Base-by-base conservation (phyloP, 139 green algal species). In the Axilococcus clingmanii region DNA sequence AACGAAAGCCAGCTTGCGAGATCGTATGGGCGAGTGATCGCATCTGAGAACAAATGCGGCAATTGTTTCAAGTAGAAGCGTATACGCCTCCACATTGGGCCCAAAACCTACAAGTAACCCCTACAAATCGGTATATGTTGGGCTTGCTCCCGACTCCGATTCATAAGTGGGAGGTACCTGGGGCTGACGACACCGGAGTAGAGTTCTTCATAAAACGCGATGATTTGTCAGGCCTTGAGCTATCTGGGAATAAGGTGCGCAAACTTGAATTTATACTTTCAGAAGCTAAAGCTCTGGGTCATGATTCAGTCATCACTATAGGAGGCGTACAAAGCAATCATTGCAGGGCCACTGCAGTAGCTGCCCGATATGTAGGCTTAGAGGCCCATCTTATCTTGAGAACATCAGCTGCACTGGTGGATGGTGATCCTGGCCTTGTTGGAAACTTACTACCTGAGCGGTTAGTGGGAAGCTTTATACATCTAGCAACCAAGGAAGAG, bases 241-340 rank as follows among this genome's bases (percentile, higher is more conserved):
- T 95, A 25, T 82, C 61, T 28, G 88, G 88, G 35, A 96, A 96
- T 74, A 96, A 96, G 65, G 85, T 97, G 0, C 76, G 89, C 25
- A 97, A 97, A 67, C 68, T 97, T 48, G 89, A 97, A 69, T 97
- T 97, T 40, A 59, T 97, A 14, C 46, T 97, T 32, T 85, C 87
- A 1, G 79, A 87, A 20, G 89, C 81, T 0, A 58, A 71, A 38
- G 41, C 36, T 3, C 17, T 63, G 16, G 81, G 83, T 14, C 36
- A 70, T 33, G 84, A 95, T 72, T 82, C 68, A 43, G 67, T 97
- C 1, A 76, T 96, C 50, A 97, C 89, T 7, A 78, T 91, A 20
- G 83, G 80, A 7, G 89, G 89, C 42, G 94, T 97, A 34, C 89
- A 97, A 64, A 82, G 59, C 63, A 97, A 97, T 62, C 89, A 97